phyloP scores from a whole-genome alignment of 208 protist genomes.

The Trypanosoma cruzi region DNA sequence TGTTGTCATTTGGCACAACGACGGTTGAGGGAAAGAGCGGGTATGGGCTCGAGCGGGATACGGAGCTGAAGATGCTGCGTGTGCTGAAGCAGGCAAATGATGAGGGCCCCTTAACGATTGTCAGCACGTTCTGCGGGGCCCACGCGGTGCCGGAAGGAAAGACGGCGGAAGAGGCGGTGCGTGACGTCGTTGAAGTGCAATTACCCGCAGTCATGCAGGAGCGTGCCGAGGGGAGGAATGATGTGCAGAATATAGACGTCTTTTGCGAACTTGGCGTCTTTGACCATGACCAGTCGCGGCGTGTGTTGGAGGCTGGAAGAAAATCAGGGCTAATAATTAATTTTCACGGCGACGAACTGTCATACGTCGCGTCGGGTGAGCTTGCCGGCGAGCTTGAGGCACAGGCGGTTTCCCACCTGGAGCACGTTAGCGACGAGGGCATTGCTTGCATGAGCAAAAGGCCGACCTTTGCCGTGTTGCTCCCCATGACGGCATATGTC shows the following conservation, averaged over 20 bases:
- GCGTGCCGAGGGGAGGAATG: conserved; percentile 33
- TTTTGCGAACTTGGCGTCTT: conserved; percentile 83
- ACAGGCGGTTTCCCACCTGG: conserved; percentile 71
- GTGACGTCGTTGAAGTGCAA: conserved; percentile 62
- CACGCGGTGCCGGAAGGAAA: conserved; percentile 71
- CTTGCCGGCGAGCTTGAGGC: conserved; percentile 64
- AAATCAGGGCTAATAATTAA: conserved; percentile 58
- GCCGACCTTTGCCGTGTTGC: conserved; percentile 62
- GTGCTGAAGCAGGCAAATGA: conserved; percentile 49
- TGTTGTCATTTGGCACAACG: conserved; percentile 77
- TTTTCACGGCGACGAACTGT: conserved; percentile 88
- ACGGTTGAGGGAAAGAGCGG: conserved; percentile 84
- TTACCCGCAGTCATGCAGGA: conserved; percentile 54
- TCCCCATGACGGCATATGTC: conserved; percentile 87
- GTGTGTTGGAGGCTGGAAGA: conserved; percentile 70
- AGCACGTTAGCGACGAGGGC: conserved; percentile 64
- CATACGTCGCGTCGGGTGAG: conserved; percentile 53
- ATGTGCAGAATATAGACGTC: conserved; percentile 67
- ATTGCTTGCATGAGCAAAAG: conserved; percentile 64
- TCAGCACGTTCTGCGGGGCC: conserved; percentile 74
- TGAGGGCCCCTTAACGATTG: conserved; percentile 46
- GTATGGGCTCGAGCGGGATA: conserved; percentile 83
- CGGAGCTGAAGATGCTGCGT: conserved; percentile 89
- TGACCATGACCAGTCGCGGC: conserved; percentile 40
- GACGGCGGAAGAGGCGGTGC: conserved; percentile 43